Evolutionary conservation across 2,329 filamentous ascomycete species (phyloP), one percentile per base, ranked within the genome.

Genomic region (Colletotrichum salicis): DNA sequence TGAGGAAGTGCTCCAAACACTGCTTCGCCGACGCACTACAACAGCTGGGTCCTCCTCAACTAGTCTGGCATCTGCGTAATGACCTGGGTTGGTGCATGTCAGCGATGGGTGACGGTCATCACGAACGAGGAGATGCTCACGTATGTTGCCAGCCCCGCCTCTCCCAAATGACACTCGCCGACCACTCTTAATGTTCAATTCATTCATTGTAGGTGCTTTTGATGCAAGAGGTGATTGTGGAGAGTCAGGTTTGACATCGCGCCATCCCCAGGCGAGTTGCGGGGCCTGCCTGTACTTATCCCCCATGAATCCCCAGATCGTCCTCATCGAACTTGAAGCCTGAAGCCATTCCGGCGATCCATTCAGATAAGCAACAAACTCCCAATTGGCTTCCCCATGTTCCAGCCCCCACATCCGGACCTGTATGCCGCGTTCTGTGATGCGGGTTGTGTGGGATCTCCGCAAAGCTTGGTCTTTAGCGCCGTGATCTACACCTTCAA

Each of bases 91-190:
- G 33, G 55, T 15, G 13, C 10, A 5, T 22, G 29, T 69, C 37
- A 69, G 63, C 27, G 8, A 15, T 45, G 7, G 19, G 10, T n/a
- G 10, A 12, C 1, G 8, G 13, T 24, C 48, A 15, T 24, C 29
- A 33, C 12, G 8, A 11, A 15, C 2, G 4, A 61, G 13, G 13
- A 31, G 15, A 51, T 35, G 35, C 64, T n/a, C 55, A 67, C 68
- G 64, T 52, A 67, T 71, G 22, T 71, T 71, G 6, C 58, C 68
- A 8, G 64, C 64, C n/a, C 64, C 68, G 5, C 68, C 64, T 37
- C 57, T 61, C 1, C 58, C 68, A 15, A 63, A 67, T 5, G 64
- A 71, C 3, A 61, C 37, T 11, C 57, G 64, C 5, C 68, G 64
- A 3, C 55, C 64, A 10, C 68, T 67, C 22, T 56, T 51, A 27